A percentile compares a stretch with the other conserved stretches of the same genome.
These are phyloP conservation scores for Thraustochytrium striatum DNA, from an alignment of 352 stramenopile genomes.

Conservation along the genomic window DNA sequence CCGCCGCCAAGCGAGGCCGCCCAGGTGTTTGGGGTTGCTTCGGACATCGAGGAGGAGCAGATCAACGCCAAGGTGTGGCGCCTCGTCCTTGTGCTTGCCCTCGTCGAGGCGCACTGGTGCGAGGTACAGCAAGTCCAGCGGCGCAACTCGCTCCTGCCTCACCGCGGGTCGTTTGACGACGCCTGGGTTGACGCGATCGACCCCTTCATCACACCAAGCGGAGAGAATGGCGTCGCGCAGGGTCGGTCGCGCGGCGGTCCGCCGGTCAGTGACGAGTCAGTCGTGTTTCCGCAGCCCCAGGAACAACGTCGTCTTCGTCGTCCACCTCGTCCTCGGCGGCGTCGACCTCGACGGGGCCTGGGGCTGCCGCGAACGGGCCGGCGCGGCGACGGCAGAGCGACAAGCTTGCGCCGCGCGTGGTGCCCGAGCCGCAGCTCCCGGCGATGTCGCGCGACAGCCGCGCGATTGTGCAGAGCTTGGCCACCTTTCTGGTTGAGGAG, in stretches of 20 bases:
- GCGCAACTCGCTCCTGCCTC: not conserved
- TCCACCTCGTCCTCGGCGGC: no score
- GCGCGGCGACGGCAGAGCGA: not conserved
- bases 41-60: slow-evolving; percentile 19
- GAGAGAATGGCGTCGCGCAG: no score
- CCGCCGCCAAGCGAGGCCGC: slow-evolving; percentile 9
- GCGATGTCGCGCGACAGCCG: slow-evolving; percentile 12
- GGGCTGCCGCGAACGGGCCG: no score
- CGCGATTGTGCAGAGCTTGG: not conserved
- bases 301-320: no score
- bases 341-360: no score
- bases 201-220: no score
- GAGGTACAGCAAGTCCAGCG: not conserved
- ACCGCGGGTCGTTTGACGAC: no score
- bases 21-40: slow-evolving; percentile 4
- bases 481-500: slow-evolving; percentile 44
- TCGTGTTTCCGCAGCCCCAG: no score
- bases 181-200: no score
- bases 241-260: no score
- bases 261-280: no score
- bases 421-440: not conserved
- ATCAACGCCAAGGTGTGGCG: slow-evolving; percentile 45
- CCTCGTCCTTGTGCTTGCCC: slow-evolving; percentile 12
- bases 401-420: not conserved
- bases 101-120: slow-evolving; percentile 44